Evolutionary conservation across 805 yeast species (phyloP), one percentile per base, ranked within the genome.

Genomic region (Sugiyamaella boreocaroliniensis): DNA sequence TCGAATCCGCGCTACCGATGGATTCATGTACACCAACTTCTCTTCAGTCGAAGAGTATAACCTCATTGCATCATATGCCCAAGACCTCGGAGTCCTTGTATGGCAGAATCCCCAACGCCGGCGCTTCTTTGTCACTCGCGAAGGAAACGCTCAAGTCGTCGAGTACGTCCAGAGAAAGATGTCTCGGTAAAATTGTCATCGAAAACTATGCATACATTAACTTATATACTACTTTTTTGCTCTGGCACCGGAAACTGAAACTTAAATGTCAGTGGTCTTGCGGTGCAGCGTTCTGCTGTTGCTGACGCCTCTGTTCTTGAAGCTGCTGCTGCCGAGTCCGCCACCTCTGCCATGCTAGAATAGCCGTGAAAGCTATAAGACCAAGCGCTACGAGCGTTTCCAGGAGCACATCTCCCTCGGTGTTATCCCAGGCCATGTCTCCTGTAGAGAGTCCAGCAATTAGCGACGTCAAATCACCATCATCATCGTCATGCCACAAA

Each of bases 21-120:
- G 99, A 0, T 89, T 84, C 54, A 69, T 93, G 45, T 93, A 87
- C 71, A 84, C 88, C 53, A 97, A 92, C 61, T 93, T 93, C 67
- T 75, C 83, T 20, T 84, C 76, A 55, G 85, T 79, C 50, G 78
- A 80, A 55, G 98, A 93, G 67, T 93, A 80, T 66, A 86, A 83
- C 34, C 72, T 79, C 19, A 74, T 89, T 40, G 77, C 80, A 43
- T 78, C 78, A 48, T 93, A 90, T 63, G 96, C 97, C 5, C 81
- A 81, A 43, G 98, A 93, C 60, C 81, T 92, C 47, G 99, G 98
- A 1, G 96, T 89, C 0, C 71, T 92, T 47, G 64, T 87, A n/a
- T 93, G 98, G 97, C 80, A 83, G 48, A 89, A 88, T 67, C 77
- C 82, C 44, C 69, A 71, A 20, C 80, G 80, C 61, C 79, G 81